phyloP scores from a whole-genome alignment of 306 rosid genomes.

The Inga leiocalycina region DNA sequence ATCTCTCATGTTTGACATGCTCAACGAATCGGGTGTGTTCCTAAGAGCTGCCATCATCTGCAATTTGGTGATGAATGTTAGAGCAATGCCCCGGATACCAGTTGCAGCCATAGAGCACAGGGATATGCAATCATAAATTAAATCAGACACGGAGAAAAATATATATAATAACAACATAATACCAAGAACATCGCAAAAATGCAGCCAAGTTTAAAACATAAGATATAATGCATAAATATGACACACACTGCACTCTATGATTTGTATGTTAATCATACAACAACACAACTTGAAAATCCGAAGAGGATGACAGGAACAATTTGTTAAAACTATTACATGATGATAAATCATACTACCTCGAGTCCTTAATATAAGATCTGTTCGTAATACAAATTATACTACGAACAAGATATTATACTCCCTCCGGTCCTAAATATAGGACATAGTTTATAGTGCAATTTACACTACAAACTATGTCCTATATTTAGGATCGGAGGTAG shows the following conservation, averaged over 20 bases:
- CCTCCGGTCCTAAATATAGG: too few relatives aligned
- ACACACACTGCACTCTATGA: neutral
- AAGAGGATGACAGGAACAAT: neutral
- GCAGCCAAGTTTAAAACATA: slow-evolving; percentile 10
- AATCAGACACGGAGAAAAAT: neutral
- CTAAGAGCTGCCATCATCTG: slow-evolving; percentile 90
- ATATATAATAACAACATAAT: neutral
- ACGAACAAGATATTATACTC: too few relatives aligned
- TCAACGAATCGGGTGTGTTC: slow-evolving; percentile 74
- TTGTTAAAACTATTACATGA: neutral
- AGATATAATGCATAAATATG: neutral
- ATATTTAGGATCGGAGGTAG: too few relatives aligned
- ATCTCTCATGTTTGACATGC: slow-evolving; percentile 82
- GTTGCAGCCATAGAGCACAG: slow-evolving; percentile 19
- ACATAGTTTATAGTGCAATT: too few relatives aligned
- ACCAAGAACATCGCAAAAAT: neutral
- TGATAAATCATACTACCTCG: neutral
- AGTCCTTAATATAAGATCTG: too few relatives aligned
- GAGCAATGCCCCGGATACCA: neutral
- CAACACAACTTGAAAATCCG: neutral
- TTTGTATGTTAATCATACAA: neutral
- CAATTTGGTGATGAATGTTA: slow-evolving; percentile 36
- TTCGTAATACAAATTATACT: too few relatives aligned
- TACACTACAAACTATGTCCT: too few relatives aligned
- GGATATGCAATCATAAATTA: neutral